Base-by-base conservation (phyloP, 2,329 filamentous ascomycete species). In the Pseudopyricularia javanii region DNA sequence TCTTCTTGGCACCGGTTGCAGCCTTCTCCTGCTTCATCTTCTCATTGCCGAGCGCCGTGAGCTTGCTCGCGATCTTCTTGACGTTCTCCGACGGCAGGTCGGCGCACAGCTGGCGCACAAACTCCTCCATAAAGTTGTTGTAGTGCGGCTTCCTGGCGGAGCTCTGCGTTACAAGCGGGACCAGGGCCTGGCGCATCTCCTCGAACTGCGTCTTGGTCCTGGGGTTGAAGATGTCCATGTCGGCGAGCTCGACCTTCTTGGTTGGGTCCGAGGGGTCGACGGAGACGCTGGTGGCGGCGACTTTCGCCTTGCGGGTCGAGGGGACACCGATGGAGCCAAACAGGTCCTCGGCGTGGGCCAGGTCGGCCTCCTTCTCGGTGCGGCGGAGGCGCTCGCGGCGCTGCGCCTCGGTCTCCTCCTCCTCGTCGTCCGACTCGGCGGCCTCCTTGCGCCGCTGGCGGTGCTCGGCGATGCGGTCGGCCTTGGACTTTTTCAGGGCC, bases 21-120 rank as follows among this genome's bases (percentile, higher is more conserved):
- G 85, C 83, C 79, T 97, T 96, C 79, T 98, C 93, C 69, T 96
- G 91, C 75, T 90, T 94, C 85, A 97, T 85, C 79, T 95, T 96
- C 80, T 97, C 93, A 67, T 98, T 98, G 66, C 88, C 80, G 54
- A 95, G 78, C 5, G 90, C 85, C n/a, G 91, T 95, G 63, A 98
- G 71, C 5, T 80, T 79, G 68, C 87, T 94, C 12, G 89, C 82
- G 59, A 95, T 81, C 78, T 97, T 97, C 80, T 97, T 96, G 71
- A 97, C 91, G 73, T 97, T 90, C 54, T 93, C 85, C 66, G 88
- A 95, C 14, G 86, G 83, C 59, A 98, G 71, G 28, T 95, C 91
- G 71, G 90, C 91, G 61, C 84, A 81, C 47, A 97, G 79, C 64
- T 88, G 83, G 75, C 95, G 95, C 58, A 80, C 71, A 64, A 98